phyloP scores from a whole-genome alignment of 2,329 filamentous ascomycete species.

The Alternaria consortialis region DNA sequence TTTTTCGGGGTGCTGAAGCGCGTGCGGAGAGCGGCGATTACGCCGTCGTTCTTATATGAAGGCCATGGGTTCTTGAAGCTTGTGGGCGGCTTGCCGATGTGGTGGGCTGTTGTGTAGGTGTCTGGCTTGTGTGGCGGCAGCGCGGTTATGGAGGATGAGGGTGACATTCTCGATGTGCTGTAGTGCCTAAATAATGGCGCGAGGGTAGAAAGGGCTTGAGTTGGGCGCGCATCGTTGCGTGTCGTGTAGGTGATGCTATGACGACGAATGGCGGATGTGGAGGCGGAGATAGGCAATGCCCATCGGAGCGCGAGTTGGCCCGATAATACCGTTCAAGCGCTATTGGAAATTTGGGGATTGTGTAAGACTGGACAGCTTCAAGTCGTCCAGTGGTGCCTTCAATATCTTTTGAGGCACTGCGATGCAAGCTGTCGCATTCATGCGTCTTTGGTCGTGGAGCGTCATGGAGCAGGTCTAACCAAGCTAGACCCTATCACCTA shows the following conservation, averaged over 20 bases:
- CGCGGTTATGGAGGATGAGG: constrained; percentile 19
- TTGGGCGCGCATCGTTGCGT: constrained; percentile 12
- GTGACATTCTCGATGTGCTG: constrained; percentile 23
- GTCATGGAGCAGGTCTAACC: background rate
- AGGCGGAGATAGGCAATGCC: constrained; percentile 23
- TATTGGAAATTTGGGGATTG: background rate
- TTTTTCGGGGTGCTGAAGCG: constrained; percentile 54
- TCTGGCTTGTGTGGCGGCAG: constrained; percentile 33
- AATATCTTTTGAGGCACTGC: background rate
- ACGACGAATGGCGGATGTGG: constrained; percentile 1
- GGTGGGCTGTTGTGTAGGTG: constrained; percentile 49
- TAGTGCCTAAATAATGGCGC: constrained; percentile 24
- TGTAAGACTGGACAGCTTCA: background rate
- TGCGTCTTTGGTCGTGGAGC: background rate
- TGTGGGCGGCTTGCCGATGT: constrained; percentile 55
- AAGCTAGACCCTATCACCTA: constrained; percentile 11
- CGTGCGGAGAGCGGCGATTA: constrained; percentile 44
- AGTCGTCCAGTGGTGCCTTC: background rate
- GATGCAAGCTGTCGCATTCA: background rate
- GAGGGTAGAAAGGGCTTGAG: background rate
- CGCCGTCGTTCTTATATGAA: constrained; percentile 46
- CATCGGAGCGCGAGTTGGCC: constrained; percentile 10
- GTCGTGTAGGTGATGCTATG: constrained; percentile 22
- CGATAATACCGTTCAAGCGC: background rate
- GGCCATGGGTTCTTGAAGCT: constrained; percentile 62